Conservation (phyloP, 768 basidiomycete genomes). For the Tricholoma flavovirens region DNA sequence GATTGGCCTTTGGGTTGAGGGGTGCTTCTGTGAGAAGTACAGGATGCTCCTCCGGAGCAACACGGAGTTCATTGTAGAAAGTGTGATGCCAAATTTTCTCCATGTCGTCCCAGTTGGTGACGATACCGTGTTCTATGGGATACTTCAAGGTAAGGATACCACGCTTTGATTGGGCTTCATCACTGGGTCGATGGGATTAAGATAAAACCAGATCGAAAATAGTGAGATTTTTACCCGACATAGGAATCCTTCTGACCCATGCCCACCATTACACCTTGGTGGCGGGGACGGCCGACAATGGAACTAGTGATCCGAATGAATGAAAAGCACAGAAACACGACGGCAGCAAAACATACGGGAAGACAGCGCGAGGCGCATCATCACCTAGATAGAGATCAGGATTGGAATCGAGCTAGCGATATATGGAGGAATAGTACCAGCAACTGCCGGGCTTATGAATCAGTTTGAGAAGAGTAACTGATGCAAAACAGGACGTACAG, state of each 20-base stretch:
- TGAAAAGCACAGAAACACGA: slow-evolving; percentile 1
- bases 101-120: slow-evolving; percentile 99
- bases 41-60: slow-evolving; percentile 90
- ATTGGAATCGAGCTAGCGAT: background rate
- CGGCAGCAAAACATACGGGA: slow-evolving; percentile 67
- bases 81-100: slow-evolving; percentile 99
- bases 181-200: slow-evolving; percentile 40
- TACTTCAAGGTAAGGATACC: slow-evolving; percentile 92
- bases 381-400: slow-evolving; percentile 50
- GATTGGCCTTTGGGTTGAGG: slow-evolving; percentile 88
- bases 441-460: slow-evolving; percentile 38
- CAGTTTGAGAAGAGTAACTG: slow-evolving; percentile 16
- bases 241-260: slow-evolving; percentile 98
- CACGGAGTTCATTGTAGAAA: slow-evolving; percentile 93
- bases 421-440: slow-evolving; percentile 38
- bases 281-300: slow-evolving; percentile 91
- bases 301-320: slow-evolving; percentile 42
- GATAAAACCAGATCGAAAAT: slow-evolving; percentile 4
- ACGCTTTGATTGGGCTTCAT: slow-evolving; percentile 91
- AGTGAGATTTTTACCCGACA: slow-evolving; percentile 60
- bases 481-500: slow-evolving; percentile 51
- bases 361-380: slow-evolving; percentile 88
- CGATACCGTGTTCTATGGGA: slow-evolving; percentile 90
- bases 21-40: slow-evolving; percentile 89
- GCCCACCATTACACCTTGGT: slow-evolving; percentile 94